Conservation (phyloP, 306 rosid genomes). For the Rosa rugosa region DNA sequence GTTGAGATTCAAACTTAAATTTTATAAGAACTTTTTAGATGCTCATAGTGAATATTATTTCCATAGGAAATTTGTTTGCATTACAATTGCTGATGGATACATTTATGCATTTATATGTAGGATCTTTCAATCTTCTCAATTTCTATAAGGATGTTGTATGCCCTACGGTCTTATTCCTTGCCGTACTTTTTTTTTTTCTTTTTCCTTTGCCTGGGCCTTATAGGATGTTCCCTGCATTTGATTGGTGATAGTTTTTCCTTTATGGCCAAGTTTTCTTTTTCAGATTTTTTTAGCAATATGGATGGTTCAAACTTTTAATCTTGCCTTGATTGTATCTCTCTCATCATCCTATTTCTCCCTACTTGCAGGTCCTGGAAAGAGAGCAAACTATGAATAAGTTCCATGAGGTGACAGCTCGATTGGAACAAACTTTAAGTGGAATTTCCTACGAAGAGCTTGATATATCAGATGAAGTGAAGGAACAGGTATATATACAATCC, state of each 20-base stretch:
- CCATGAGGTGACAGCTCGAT: conserved; percentile 59
- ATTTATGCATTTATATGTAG: background rate
- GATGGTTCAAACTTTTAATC: background rate
- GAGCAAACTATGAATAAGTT: conserved; percentile 69
- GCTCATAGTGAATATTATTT: background rate
- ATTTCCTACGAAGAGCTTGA: conserved; percentile 77
- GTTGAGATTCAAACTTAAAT: conserved; percentile 9
- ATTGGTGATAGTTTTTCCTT: background rate
- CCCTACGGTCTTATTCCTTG: background rate
- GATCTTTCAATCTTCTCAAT: background rate
- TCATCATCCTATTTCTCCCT: background rate
- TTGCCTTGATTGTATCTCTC: conserved; percentile 6
- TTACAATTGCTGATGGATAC: background rate
- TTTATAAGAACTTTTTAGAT: background rate
- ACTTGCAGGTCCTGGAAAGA: conserved; percentile 79
- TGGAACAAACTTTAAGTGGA: conserved; percentile 72
- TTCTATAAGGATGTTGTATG: background rate
- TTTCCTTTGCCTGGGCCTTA: background rate
- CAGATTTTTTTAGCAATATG: background rate
- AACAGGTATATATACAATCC: conserved; percentile 63
- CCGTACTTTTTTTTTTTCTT: background rate
- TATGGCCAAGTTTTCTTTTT: background rate
- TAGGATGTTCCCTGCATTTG: background rate
- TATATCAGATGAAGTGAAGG: conserved; percentile 96
- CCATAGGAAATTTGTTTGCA: background rate